These are phyloP conservation scores for Pseudogymnoascus destructans DNA, from an alignment of 2,329 filamentous ascomycete genomes.

Conservation along the genomic window DNA sequence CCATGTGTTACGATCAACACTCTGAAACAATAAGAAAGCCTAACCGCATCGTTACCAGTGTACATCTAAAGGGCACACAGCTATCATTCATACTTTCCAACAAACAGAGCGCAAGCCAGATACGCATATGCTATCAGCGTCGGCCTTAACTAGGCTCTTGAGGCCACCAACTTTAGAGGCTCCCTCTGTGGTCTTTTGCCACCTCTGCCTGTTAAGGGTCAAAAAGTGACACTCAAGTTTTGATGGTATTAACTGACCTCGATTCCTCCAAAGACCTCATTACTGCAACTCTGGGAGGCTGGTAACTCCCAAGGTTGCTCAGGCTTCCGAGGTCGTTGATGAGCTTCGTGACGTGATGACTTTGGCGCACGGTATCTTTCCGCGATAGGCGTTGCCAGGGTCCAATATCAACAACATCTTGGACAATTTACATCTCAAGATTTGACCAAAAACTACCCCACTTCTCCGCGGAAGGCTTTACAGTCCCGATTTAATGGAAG, in stretches of 20 bases:
- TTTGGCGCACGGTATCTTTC: conserved; percentile 1
- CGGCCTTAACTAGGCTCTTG: conserved; percentile 49
- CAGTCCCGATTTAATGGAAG: neutral
- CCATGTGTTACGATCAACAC: conserved; percentile 54
- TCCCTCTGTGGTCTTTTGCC: conserved; percentile 49
- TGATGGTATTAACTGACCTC: conserved; percentile 29
- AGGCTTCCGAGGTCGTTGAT: neutral
- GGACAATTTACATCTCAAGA: neutral
- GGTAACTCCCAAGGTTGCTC: conserved; percentile 8
- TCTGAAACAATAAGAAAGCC: conserved; percentile 70
- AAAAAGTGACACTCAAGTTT: neutral
- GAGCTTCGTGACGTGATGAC: conserved; percentile 2
- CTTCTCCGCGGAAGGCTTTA: neutral
- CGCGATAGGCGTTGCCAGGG: neutral
- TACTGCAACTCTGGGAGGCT: conserved; percentile 17
- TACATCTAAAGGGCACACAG: neutral
- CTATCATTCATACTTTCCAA: conserved; percentile 57
- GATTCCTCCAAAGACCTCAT: conserved; percentile 44
- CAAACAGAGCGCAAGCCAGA: conserved; percentile 72
- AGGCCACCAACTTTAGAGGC: conserved; percentile 47
- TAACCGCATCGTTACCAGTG: conserved; percentile 26
- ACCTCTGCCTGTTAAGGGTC: conserved; percentile 43
- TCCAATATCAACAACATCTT: conserved; percentile 1
- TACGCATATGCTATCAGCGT: conserved; percentile 48
- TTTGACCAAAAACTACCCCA: neutral